These are phyloP conservation scores for Rehmannia glutinosa DNA, from an alignment of 257 asterid genomes.

Conservation along the genomic window DNA sequence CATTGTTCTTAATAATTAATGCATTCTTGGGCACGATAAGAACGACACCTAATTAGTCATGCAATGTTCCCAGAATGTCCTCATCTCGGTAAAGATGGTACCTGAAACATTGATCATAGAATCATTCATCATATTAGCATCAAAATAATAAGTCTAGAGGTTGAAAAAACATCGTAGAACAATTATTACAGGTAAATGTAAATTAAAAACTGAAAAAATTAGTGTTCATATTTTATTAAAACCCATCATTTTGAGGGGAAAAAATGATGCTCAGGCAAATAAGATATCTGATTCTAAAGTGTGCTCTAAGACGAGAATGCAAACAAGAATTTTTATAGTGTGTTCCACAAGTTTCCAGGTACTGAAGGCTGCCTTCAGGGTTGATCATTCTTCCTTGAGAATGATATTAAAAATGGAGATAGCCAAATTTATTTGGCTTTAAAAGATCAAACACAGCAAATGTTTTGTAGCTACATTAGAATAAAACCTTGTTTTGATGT, in stretches of 20 bases:
- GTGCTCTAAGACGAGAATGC: background rate
- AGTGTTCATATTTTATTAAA: background rate
- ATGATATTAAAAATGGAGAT: too few species aligned
- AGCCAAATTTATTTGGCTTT: too few species aligned
- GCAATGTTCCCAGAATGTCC: constrained; percentile 56
- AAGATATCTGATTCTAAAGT: background rate
- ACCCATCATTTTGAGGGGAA: too few species aligned
- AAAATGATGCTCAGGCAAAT: background rate
- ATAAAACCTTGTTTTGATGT: too few species aligned
- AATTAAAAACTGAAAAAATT: background rate
- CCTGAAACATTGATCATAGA: constrained; percentile 29
- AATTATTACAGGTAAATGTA: background rate
- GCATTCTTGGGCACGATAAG: constrained; percentile 10
- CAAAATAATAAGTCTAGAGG: background rate
- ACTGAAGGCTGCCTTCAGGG: too few species aligned
- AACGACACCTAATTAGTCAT: constrained; percentile 19
- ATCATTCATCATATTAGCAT: background rate
- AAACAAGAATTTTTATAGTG: background rate
- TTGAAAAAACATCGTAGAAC: background rate
- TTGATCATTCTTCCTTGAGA: background rate
- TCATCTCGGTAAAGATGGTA: constrained; percentile 55
- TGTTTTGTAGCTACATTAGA: too few species aligned
- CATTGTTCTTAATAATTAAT: background rate
- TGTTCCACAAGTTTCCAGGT: too few species aligned
- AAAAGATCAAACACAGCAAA: too few species aligned